Evolutionary conservation across 2,329 filamentous ascomycete species (phyloP).

Genomic region (Didymella arachidicola): DNA sequence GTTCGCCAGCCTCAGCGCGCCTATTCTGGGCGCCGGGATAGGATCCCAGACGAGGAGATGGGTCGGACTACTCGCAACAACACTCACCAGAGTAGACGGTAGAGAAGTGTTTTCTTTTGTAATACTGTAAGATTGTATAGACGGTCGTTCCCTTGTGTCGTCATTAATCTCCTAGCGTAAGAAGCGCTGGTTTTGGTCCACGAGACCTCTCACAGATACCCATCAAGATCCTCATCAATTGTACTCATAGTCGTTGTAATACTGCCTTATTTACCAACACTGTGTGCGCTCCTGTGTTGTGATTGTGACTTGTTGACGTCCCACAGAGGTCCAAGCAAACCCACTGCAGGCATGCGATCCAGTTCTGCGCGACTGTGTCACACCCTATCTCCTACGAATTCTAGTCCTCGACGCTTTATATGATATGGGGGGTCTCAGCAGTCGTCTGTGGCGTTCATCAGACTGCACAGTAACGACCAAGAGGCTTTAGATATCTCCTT

Average conservation of each 20-base stretch:
- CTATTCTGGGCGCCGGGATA: constrained; percentile 39
- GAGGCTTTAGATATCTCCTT: background rate
- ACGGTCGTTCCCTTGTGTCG: constrained; percentile 2
- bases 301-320: background rate
- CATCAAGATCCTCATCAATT: constrained; percentile 7
- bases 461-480: background rate
- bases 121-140: constrained; percentile 6
- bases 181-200: constrained; percentile 12
- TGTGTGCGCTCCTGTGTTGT: background rate
- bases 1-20: constrained; percentile 41
- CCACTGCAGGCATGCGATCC: background rate
- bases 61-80: constrained; percentile 34
- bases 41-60: constrained; percentile 45
- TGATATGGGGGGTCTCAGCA: background rate
- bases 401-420: background rate
- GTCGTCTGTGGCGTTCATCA: background rate
- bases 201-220: constrained; percentile 14
- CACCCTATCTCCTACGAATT: background rate
- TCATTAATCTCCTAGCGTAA: background rate
- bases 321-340: background rate
- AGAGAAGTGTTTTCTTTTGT: constrained; percentile 19
- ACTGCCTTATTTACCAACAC: background rate
- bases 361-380: background rate
- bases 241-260: constrained; percentile 20
- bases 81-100: constrained; percentile 35